phyloP scores from a whole-genome alignment of 805 yeast genomes.

The Wickerhamomyces chambardii region DNA sequence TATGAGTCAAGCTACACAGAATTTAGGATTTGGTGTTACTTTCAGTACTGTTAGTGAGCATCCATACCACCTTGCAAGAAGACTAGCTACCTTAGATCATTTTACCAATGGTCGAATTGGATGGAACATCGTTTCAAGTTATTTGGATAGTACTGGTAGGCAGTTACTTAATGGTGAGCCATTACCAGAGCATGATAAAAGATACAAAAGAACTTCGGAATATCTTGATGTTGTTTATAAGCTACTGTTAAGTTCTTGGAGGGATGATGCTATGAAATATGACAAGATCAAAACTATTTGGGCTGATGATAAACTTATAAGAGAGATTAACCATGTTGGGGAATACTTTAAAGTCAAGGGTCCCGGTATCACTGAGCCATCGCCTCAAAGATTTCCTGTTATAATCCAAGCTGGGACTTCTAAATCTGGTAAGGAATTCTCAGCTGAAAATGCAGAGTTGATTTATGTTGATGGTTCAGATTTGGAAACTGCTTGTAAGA shows the following conservation, averaged over 20 bases:
- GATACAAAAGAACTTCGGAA: slow-evolving; percentile 28
- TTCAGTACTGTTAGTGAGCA: slow-evolving; percentile 29
- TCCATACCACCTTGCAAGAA: slow-evolving; percentile 28
- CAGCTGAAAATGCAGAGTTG: slow-evolving; percentile 31
- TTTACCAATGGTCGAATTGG: slow-evolving; percentile 30
- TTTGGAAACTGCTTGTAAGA: slow-evolving; percentile 17
- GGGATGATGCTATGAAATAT: slow-evolving; percentile 21
- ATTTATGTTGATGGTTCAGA: slow-evolving; percentile 24
- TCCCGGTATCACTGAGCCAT: slow-evolving; percentile 26
- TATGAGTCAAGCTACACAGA: slow-evolving; percentile 29
- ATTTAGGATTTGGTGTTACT: slow-evolving; percentile 28
- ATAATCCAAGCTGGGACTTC: slow-evolving; percentile 32
- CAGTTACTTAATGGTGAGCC: slow-evolving; percentile 22
- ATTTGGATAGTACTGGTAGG: slow-evolving; percentile 29
- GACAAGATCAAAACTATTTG: slow-evolving; percentile 15
- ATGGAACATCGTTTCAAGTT: slow-evolving; percentile 33
- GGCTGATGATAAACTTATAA: slow-evolving; percentile 22
- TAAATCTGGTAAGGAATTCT: slow-evolving; percentile 24
- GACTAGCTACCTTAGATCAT: slow-evolving; percentile 30
- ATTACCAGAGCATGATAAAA: slow-evolving; percentile 27
- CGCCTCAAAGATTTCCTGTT: slow-evolving; percentile 30
- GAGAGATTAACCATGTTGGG: slow-evolving; percentile 27
- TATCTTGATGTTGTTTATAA: slow-evolving; percentile 26
- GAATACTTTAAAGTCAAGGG: slow-evolving; percentile 27
- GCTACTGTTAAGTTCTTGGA: slow-evolving; percentile 28